Base-by-base conservation (phyloP, 2,329 filamentous ascomycete genomes). In the Pestalotiopsis sp. region DNA sequence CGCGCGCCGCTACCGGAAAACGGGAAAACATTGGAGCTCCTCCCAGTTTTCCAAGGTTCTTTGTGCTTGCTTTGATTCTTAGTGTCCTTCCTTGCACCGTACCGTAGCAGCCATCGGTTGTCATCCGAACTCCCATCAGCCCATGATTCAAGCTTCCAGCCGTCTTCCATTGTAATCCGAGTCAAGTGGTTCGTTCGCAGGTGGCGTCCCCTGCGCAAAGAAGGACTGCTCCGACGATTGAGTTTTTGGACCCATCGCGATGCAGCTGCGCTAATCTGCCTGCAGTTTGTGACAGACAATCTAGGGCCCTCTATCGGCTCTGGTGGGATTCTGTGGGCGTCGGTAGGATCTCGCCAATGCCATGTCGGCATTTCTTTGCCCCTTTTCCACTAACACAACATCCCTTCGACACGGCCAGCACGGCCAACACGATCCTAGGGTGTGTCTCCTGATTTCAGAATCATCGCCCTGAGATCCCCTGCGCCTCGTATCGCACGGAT, bases 401-500 rank as follows among this genome's bases (percentile, higher is more conserved):
- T 27, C 23, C 27, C 57, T 27, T 59, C 57, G 45, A 27, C 17
- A 14, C 20, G 36, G 27, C 38, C 27, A 62, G 25, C 59, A 13
- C 59, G 25, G 36, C 14, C 38, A 25, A 7, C 27, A 20, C 13
- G 25, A 17, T 27, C 3, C 66, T 68, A 23, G 66, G 25, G 31
- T 9, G 31, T 23, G 23, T 14, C 57, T 59, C 38, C 61, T 64
- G 38, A 62, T 62, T 62, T 62, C 59, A n/a, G 36, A 27, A 62
- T 39, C 27, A 62, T 13, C 25, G 17, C n/a, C 6, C 59, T 25
- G 38, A 36, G 36, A 23, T 31, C 39, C 39, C 62, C n/a, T 52
- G 38, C 64, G 14, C 60, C 27, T 65, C 60, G 55, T 17, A n/a
- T 57, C 60, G 41, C 66, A 45, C 41, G 45, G 68, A 69, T 67